phyloP scores from a whole-genome alignment of 1,139 yeast genomes.

The Ogataea hybrid region DNA sequence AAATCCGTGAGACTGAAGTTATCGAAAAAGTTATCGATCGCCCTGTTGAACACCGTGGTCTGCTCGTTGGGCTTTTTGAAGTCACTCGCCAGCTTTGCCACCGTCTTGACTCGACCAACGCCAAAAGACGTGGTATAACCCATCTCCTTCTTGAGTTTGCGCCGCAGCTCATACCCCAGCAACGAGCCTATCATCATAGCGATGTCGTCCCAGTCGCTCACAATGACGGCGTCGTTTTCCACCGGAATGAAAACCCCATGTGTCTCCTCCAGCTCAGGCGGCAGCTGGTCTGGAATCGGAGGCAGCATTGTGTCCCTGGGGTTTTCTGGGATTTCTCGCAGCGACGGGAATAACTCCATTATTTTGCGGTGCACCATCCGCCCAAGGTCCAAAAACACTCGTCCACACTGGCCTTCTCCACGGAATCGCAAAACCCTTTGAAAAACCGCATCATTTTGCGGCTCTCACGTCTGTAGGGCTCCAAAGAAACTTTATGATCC shows the following conservation, averaged over 20 bases:
- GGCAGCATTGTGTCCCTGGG: constrained; percentile 41
- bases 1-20: constrained; percentile 69
- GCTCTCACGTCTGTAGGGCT: constrained; percentile 87
- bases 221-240: constrained; percentile 25
- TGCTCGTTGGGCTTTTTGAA: constrained; percentile 83
- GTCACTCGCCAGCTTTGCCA: constrained; percentile 91
- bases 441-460: constrained; percentile 72
- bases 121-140: constrained; percentile 94
- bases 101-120: constrained; percentile 65
- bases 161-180: constrained; percentile 52
- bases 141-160: constrained; percentile 48
- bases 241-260: constrained; percentile 20
- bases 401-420: constrained; percentile 95
- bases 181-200: constrained; percentile 65
- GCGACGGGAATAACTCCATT: constrained; percentile 36
- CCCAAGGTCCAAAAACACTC: constrained; percentile 90
- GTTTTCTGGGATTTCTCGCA: constrained; percentile 16
- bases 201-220: constrained; percentile 85
- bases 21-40: constrained; percentile 51
- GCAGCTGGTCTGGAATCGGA: constrained; percentile 45
- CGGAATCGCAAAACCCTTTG: constrained; percentile 52
- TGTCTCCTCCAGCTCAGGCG: constrained; percentile 28
- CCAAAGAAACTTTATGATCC: constrained; percentile 80
- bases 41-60: constrained; percentile 58
- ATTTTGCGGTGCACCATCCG: constrained; percentile 40